Evolutionary conservation across 2,329 filamentous ascomycete species (phyloP), one percentile per base, ranked within the genome.

Genomic region (Fusarium sp.): DNA sequence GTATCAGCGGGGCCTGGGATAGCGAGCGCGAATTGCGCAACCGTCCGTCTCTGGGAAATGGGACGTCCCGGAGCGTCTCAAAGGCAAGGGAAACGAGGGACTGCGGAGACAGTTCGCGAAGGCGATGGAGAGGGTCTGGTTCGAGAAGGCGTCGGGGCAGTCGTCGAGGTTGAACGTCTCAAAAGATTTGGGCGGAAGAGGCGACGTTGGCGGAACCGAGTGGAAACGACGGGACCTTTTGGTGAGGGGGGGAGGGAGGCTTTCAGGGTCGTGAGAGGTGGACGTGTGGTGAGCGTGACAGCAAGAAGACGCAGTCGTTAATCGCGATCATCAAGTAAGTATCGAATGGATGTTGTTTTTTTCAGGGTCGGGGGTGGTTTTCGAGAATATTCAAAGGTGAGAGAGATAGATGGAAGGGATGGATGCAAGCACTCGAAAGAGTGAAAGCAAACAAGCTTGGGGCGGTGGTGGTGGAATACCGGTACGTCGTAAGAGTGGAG

Each of bases 1-100:
- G 42, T 69, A 46, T 70, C 59, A 61, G 67, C 11, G 58, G 60
- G 50, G 60, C 55, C 61, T 36, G 50, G 50, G 53, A 54, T 40
- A 65, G 60, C 60, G 62, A 70, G 70, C 67, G 72, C 73, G 65
- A 75, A 73, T 75, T 75, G 73, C 73, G 73, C 73, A 64, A 71
- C 49, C 57, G 63, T 67, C 49, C 57, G 63, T 67, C 49, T 60
- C 56, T 36, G 55, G 67, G 61, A 58, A 46, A 44, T 54, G 34
- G 44, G 36, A 58, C 61, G 63, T 60, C 58, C 49, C 18, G 54
- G 58, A 42, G 31, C 49, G 49, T 61, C 56, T 62, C 51, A 50
- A 51, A 62, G 62, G 57, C 46, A 42, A 46, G 46, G 31, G 44
- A 61, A 70, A 50, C 46, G 53, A 61, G 50, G 34, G 65, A 57